phyloP scores from a whole-genome alignment of 2,329 filamentous ascomycete species.

The Phaeosphaeria sp. region DNA sequence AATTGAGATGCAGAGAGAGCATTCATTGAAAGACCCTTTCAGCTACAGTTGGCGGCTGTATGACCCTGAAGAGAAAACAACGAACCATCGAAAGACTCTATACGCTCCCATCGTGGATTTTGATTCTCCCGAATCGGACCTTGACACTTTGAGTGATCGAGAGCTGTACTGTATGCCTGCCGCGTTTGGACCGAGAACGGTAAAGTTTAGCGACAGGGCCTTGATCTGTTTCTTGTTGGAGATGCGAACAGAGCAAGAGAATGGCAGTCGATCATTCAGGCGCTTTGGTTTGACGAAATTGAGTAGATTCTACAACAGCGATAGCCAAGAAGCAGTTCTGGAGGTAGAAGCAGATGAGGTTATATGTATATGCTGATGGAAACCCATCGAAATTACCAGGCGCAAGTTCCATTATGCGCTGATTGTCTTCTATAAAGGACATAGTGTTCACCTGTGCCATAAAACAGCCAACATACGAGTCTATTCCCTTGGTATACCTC shows the following conservation, averaged over 20 bases:
- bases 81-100: neutral
- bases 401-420: no score
- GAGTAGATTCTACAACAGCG: neutral
- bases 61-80: neutral
- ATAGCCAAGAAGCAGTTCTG: neutral
- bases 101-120: neutral
- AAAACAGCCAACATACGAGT: no score
- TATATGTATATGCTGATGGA: neutral
- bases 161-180: constrained; percentile 14
- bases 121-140: constrained; percentile 6
- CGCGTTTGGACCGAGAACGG: constrained; percentile 5
- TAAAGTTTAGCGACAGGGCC: neutral
- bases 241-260: neutral
- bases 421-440: no score
- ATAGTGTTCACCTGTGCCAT: no score
- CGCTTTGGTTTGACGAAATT: neutral
- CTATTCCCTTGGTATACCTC: no score
- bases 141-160: constrained; percentile 5
- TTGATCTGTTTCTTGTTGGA: neutral
- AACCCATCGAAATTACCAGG: no score
- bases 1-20: neutral
- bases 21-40: neutral
- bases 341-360: neutral
- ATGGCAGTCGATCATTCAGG: neutral
- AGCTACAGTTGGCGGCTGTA: neutral